A percentile compares a stretch with the other conserved stretches of the same genome.
Conservation (phyloP, 2,329 filamentous ascomycete genomes). For the Arthrinium phaeospermum region DNA sequence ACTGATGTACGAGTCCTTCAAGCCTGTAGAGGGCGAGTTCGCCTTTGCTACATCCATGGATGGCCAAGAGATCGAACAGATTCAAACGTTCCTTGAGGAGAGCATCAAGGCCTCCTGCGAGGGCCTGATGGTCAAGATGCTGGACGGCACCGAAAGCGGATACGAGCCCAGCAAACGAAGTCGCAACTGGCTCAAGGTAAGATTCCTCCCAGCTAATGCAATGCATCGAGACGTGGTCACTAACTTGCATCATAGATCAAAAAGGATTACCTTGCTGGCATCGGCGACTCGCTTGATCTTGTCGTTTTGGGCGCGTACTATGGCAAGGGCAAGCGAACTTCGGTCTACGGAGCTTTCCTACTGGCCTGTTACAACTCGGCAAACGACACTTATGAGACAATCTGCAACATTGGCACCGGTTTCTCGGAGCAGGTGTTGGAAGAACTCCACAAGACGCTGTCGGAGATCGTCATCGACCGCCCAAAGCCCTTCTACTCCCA, state of each 20-base stretch:
- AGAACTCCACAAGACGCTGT: conserved; percentile 78
- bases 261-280: conserved; percentile 93
- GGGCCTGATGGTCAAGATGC: conserved; percentile 99
- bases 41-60: conserved; percentile 87
- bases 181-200: conserved; percentile 96
- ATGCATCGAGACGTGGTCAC: conserved; percentile 19
- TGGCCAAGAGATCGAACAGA: conserved; percentile 88
- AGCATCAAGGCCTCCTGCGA: conserved; percentile 96
- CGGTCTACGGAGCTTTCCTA: conserved; percentile 93
- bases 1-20: conserved; percentile 75
- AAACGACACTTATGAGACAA: conserved; percentile 85
- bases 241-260: conserved; percentile 69
- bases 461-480: conserved; percentile 80
- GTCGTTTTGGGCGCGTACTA: conserved; percentile 95
- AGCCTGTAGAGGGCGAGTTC: conserved; percentile 86
- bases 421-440: conserved; percentile 96
- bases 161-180: conserved; percentile 97
- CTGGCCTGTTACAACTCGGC: conserved; percentile 89
- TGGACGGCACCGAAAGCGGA: conserved; percentile 88
- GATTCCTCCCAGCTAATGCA: conserved; percentile 22
- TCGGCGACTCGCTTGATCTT: conserved; percentile 94
- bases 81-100: conserved; percentile 90
- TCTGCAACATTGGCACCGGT: conserved; percentile 98
- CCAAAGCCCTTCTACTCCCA: conserved; percentile 96
- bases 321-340: conserved; percentile 94